A percentile compares a stretch with the other conserved stretches of the same genome.
These are phyloP conservation scores for Tetrapisispora arboricola DNA, from an alignment of 805 yeast species.

Conservation along the genomic window DNA sequence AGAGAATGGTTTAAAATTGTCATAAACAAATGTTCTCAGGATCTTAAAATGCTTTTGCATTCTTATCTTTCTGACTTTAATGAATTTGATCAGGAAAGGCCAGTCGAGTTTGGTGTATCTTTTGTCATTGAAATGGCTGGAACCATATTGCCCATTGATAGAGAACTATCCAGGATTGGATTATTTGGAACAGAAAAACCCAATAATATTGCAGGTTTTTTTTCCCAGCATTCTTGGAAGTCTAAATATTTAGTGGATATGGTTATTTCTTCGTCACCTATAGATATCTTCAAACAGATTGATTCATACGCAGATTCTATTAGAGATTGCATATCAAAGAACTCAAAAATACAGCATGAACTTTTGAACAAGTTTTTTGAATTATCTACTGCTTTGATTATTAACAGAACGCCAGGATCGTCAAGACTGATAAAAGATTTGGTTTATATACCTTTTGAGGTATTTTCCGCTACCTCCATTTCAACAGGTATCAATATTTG, in stretches of 20 bases:
- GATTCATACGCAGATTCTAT: slow-evolving; percentile 6
- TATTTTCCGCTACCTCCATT: slow-evolving; percentile 50
- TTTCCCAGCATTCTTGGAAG: slow-evolving; percentile 72
- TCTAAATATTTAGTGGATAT: slow-evolving; percentile 31
- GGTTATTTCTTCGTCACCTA: slow-evolving; percentile 23
- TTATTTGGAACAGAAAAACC: slow-evolving; percentile 30
- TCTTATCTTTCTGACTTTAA: slow-evolving; percentile 52
- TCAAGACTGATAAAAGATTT: slow-evolving; percentile 36
- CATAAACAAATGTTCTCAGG: slow-evolving; percentile 52
- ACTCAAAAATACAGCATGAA: slow-evolving; percentile 15
- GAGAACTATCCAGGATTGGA: slow-evolving; percentile 47
- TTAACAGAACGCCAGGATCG: slow-evolving; percentile 29
- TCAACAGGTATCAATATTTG: slow-evolving; percentile 65
- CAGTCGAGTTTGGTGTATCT: slow-evolving; percentile 69
- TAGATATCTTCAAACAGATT: slow-evolving; percentile 19
- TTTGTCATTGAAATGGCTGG: slow-evolving; percentile 90
- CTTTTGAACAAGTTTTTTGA: slow-evolving; percentile 37
- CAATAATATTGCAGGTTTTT: slow-evolving; percentile 58
- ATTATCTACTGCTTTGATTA: slow-evolving; percentile 33
- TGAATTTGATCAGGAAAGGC: slow-evolving; percentile 29
- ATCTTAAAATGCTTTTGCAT: slow-evolving; percentile 70
- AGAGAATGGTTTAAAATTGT: slow-evolving; percentile 56
- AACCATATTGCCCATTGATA: slow-evolving; percentile 50
- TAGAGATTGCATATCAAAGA: not conserved
- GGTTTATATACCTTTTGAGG: slow-evolving; percentile 60